Evolutionary conservation across 768 basidiomycete species (phyloP).

Genomic region (Agaricus blazei): DNA sequence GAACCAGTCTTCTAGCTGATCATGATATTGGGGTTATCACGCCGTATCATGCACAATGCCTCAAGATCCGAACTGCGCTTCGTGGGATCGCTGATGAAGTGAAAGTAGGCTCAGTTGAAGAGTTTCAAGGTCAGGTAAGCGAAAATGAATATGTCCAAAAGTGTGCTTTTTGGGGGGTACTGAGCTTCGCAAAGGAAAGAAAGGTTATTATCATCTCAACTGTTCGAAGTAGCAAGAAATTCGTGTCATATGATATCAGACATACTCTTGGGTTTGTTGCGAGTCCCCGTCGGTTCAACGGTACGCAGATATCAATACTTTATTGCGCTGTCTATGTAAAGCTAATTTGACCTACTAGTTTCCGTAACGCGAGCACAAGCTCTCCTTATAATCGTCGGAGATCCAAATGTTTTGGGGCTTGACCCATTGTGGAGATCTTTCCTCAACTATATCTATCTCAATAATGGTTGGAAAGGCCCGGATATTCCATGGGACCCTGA

Average conservation of each 20-base stretch:
- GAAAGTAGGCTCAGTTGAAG: conserved; percentile 63
- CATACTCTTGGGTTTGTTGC: conserved; percentile 59
- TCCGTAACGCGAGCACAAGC: conserved; percentile 60
- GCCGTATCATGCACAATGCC: conserved; percentile 58
- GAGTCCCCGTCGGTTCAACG: conserved; percentile 55
- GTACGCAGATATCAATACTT: conserved; percentile 25
- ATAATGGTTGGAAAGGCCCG: conserved; percentile 52
- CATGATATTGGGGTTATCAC: conserved; percentile 49
- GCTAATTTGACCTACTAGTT: conserved; percentile 21
- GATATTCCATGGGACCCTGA: conserved; percentile 46
- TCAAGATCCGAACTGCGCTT: conserved; percentile 39
- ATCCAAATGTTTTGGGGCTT: conserved; percentile 51
- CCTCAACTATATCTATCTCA: conserved; percentile 49
- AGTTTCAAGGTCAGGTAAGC: conserved; percentile 62
- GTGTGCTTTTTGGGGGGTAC: conserved; percentile 16
- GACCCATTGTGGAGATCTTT: conserved; percentile 62
- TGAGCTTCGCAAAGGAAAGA: conserved; percentile 27
- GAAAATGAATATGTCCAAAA: not conserved
- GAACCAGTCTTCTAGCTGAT: not conserved
- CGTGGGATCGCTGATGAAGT: conserved; percentile 30
- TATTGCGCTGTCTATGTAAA: not conserved
- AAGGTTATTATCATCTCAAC: conserved; percentile 55
- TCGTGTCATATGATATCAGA: conserved; percentile 46
- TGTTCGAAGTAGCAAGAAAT: conserved; percentile 50
- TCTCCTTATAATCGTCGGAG: conserved; percentile 54